A percentile compares a stretch with the other conserved stretches of the same genome.
These are phyloP conservation scores for Stephania japonica DNA, from an alignment of 164 flowering plant genomes.

Conservation along the genomic window DNA sequence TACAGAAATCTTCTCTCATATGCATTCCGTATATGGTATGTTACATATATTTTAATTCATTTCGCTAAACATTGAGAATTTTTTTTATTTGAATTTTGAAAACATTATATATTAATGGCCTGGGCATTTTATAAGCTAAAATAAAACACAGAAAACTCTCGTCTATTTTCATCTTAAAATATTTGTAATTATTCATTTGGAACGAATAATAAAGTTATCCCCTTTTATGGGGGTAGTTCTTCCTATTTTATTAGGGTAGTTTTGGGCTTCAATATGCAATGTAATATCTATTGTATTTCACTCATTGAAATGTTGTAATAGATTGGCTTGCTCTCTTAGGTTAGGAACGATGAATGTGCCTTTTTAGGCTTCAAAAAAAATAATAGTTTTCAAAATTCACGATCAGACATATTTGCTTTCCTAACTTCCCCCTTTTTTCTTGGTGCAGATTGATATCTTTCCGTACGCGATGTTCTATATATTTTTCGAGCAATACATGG, in stretches of 20 bases:
- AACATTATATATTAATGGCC: neutral
- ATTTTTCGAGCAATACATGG: slow-evolving; percentile 94
- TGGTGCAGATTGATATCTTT: slow-evolving; percentile 82
- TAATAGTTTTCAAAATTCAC: neutral
- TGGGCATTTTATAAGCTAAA: neutral
- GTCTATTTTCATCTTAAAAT: neutral
- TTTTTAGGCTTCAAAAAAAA: too few species aligned
- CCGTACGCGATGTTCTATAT: slow-evolving; percentile 95
- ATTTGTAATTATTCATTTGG: neutral
- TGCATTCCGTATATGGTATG: too few species aligned
- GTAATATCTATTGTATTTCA: too few species aligned
- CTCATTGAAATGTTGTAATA: too few species aligned
- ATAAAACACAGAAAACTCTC: neutral
- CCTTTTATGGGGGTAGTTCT: too few species aligned
- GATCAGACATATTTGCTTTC: neutral
- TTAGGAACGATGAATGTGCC: too few species aligned
- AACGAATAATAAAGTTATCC: neutral
- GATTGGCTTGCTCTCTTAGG: too few species aligned
- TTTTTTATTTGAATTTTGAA: neutral
- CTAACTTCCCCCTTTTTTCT: slow-evolving; percentile 16
- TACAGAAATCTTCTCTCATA: too few species aligned
- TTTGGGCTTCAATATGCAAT: too few species aligned
- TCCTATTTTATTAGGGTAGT: too few species aligned
- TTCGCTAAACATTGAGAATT: too few species aligned
- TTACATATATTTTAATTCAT: too few species aligned